These are phyloP conservation scores for Castanea mollissima DNA, from an alignment of 306 rosid genomes.

Conservation along the genomic window DNA sequence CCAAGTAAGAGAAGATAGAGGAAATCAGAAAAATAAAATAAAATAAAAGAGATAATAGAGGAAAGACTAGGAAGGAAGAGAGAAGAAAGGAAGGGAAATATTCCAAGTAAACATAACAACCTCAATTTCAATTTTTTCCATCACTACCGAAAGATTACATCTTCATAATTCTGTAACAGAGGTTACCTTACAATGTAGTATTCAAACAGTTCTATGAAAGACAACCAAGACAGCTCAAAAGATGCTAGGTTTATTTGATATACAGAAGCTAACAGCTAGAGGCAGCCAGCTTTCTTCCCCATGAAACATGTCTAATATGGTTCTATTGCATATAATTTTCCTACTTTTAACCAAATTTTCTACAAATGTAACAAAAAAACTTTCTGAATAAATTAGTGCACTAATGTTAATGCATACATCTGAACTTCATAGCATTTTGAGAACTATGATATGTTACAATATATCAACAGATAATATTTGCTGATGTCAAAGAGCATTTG, in stretches of 20 bases:
- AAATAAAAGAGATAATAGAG: too few relatives aligned
- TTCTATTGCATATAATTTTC: neutral
- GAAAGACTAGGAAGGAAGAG: too few relatives aligned
- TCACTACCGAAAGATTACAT: neutral
- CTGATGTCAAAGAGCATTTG: slow-evolving; percentile 2
- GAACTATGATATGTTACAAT: neutral
- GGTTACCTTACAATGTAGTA: neutral
- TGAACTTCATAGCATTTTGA: neutral
- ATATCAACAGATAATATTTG: neutral
- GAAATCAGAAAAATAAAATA: too few relatives aligned
- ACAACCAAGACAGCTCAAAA: neutral
- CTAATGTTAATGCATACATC: neutral
- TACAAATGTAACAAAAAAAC: neutral
- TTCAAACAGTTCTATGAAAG: neutral
- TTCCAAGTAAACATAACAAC: neutral
- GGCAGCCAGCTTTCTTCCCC: neutral
- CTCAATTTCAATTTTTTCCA: neutral
- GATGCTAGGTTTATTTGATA: neutral
- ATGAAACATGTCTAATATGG: neutral
- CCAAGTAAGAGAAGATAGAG: neutral
- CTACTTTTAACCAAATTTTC: neutral
- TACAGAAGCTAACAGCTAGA: neutral
- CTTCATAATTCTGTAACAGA: neutral
- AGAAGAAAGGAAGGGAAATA: too few relatives aligned
- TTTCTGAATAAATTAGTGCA: neutral